Percentiles rank a stretch among this genome's conserved stretches.
Conservation (phyloP, 352 stramenopile species). For the Phytophthora pluvialis region DNA sequence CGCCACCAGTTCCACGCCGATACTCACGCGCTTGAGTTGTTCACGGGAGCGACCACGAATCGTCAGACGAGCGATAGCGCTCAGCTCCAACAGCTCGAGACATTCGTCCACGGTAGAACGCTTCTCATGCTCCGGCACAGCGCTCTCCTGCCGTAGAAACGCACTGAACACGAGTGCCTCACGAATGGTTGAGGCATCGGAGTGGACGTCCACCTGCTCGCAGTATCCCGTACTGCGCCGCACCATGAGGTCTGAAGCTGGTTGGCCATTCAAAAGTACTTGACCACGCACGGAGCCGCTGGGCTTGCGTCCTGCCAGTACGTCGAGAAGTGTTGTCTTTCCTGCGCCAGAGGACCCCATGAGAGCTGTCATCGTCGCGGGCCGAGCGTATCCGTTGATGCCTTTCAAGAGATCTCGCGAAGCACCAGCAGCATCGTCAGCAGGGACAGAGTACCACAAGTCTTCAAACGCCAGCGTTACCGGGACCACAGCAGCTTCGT, state of each 20-base stretch:
- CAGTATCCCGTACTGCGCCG: constrained; percentile 46
- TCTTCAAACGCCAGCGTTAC: constrained; percentile 44
- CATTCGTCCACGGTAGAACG: constrained; percentile 37
- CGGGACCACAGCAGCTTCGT: constrained; percentile 6
- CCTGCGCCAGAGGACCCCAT: constrained; percentile 75
- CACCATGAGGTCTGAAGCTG: constrained; percentile 32
- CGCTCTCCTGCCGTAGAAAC: constrained; percentile 55
- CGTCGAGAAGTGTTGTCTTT: constrained; percentile 94
- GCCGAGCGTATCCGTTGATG: constrained; percentile 43
- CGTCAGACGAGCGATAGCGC: constrained; percentile 30
- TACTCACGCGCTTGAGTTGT: constrained; percentile 50
- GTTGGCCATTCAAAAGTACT: constrained; percentile 46
- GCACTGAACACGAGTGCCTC: constrained; percentile 91
- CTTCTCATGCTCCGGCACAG: constrained; percentile 34
- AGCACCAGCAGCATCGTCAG: neutral
- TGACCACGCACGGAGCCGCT: constrained; percentile 60
- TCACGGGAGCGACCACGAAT: constrained; percentile 40
- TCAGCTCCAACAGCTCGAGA: constrained; percentile 40
- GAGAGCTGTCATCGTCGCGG: constrained; percentile 57
- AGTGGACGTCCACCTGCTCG: constrained; percentile 88
- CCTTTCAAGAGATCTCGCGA: constrained; percentile 59
- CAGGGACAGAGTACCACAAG: constrained; percentile 41
- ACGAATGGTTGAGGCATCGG: constrained; percentile 80
- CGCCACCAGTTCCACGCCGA: constrained; percentile 88
- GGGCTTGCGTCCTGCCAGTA: constrained; percentile 90